These are phyloP conservation scores for Letharia lupina DNA, from an alignment of 495 filamentous ascomycete genomes.

Conservation along the genomic window DNA sequence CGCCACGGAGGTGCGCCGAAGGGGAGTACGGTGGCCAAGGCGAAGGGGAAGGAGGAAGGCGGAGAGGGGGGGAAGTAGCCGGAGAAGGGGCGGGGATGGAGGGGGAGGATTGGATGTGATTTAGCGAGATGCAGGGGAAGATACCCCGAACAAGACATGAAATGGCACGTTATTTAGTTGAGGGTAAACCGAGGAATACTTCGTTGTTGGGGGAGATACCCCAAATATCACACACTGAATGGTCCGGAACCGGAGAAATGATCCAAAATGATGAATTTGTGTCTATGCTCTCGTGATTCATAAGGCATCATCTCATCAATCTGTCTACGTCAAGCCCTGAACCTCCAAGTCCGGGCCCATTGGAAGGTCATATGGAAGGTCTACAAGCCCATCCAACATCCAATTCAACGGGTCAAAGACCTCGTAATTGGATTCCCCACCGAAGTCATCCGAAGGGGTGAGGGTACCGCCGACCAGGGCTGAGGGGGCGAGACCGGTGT, in stretches of 20 bases:
- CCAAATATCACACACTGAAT: neutral
- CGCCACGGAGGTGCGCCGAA: conserved; percentile 8
- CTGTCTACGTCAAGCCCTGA: conserved; percentile 13
- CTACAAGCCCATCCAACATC: conserved; percentile 77
- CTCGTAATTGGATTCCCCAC: conserved; percentile 63
- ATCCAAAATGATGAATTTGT: too few relatives aligned
- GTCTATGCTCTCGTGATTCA: neutral
- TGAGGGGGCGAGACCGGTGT: conserved; percentile 43
- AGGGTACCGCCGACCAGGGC: conserved; percentile 19
- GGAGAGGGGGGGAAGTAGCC: neutral
- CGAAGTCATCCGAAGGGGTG: conserved; percentile 40
- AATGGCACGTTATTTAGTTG: neutral
- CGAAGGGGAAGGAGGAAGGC: neutral
- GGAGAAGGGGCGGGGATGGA: neutral
- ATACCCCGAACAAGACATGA: neutral
- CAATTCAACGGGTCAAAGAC: conserved; percentile 86
- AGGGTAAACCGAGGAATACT: neutral
- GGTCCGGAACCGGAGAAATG: neutral
- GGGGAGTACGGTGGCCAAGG: neutral
- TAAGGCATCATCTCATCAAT: conserved; percentile 2
- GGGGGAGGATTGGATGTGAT: neutral
- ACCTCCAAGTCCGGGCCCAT: conserved; percentile 16
- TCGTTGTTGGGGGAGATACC: neutral
- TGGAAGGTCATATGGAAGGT: conserved; percentile 54
- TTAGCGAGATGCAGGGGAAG: neutral